Conservation (phyloP, 768 basidiomycete species). For the Cystobasidiopsis lactophilus region DNA sequence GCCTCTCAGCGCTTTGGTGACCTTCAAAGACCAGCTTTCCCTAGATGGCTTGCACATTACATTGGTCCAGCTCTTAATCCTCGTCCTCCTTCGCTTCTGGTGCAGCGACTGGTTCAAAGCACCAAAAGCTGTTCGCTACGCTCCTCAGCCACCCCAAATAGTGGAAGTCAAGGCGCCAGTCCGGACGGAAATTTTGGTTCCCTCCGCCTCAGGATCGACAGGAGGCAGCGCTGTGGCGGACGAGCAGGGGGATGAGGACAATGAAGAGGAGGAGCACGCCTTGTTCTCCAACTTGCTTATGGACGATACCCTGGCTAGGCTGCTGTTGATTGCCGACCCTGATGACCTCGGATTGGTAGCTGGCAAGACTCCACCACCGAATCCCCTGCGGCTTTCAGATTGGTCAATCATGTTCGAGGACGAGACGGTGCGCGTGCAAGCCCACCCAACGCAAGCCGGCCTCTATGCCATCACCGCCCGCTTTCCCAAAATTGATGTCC, state of each 20-base stretch:
- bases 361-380: neutral
- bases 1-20: neutral
- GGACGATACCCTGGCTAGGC: constrained; percentile 14
- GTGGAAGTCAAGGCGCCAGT: neutral
- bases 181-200: neutral
- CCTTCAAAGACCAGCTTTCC: neutral
- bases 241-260: neutral
- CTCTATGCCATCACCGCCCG: constrained; percentile 13
- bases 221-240: no score
- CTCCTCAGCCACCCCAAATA: neutral
- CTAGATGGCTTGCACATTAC: constrained; percentile 15
- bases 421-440: constrained; percentile 6
- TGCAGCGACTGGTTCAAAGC: neutral
- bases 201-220: neutral
- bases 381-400: constrained; percentile 2
- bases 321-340: constrained; percentile 12
- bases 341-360: constrained; percentile 6
- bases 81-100: constrained; percentile 4
- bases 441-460: constrained; percentile 13
- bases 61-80: constrained; percentile 12
- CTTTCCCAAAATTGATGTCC: constrained; percentile 13
- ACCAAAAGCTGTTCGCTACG: neutral
- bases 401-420: constrained; percentile 10
- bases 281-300: constrained; percentile 9
- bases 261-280: neutral